A percentile compares a stretch with the other conserved stretches of the same genome.
Conservation (phyloP, 2,329 filamentous ascomycete species). For the Venturia carpophila region DNA sequence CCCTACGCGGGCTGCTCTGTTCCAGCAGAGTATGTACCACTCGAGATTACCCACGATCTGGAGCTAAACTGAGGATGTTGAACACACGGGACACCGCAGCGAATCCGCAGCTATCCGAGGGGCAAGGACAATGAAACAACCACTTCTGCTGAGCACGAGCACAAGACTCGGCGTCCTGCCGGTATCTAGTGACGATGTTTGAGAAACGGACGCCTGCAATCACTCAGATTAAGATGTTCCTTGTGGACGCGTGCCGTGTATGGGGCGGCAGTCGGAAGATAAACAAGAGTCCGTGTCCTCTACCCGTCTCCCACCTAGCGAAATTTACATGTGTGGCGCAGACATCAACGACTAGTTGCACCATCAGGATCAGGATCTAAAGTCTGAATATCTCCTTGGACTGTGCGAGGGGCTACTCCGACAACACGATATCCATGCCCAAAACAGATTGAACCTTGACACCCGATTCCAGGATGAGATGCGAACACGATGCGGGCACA, state of each 20-base stretch:
- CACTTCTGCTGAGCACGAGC: neutral
- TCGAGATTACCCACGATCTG: neutral
- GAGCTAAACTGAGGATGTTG: neutral
- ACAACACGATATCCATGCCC: constrained; percentile 5
- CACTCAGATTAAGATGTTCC: neutral
- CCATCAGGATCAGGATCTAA: neutral
- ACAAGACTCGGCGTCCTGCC: neutral
- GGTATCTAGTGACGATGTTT: neutral
- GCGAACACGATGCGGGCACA: constrained; percentile 9
- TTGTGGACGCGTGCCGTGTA: neutral
- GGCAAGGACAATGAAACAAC: constrained; percentile 1
- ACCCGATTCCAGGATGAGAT: neutral
- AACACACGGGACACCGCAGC: neutral
- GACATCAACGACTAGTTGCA: neutral
- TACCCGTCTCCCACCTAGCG: neutral
- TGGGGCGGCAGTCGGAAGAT: constrained; percentile 6
- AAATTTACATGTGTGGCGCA: constrained; percentile 1
- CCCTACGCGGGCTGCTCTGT: neutral
- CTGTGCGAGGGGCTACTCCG: neutral
- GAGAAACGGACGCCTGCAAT: neutral
- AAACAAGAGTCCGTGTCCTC: constrained; percentile 9
- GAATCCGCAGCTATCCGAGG: neutral
- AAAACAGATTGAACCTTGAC: neutral
- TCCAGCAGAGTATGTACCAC: neutral
- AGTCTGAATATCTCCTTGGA: neutral